Evolutionary conservation across 306 rosid genomes (phyloP).

Genomic region (Glycine soja): DNA sequence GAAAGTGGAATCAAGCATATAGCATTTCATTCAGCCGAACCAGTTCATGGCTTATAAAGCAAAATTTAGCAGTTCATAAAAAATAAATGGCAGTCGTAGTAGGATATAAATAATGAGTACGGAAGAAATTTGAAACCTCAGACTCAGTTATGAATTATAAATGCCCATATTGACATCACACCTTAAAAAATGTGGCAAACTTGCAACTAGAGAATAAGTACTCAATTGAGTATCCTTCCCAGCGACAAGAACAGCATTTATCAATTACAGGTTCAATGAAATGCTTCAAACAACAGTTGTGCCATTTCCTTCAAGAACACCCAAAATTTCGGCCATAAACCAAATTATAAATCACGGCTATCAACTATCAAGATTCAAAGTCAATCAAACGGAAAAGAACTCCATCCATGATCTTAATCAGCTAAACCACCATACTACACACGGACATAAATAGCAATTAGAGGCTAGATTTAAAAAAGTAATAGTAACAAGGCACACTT

Average conservation of each 20-base stretch:
- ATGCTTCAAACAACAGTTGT: slow-evolving; percentile 15
- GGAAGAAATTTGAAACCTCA: slow-evolving; percentile 24
- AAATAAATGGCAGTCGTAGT: background rate
- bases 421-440: background rate
- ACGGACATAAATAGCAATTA: background rate
- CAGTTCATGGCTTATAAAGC: background rate
- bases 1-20: too few relatives aligned
- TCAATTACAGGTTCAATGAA: slow-evolving; percentile 14
- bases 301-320: slow-evolving; percentile 10
- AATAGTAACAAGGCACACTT: background rate
- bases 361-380: background rate
- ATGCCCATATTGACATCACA: background rate
- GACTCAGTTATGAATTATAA: background rate
- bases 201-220: slow-evolving; percentile 6
- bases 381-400: slow-evolving; percentile 26
- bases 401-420: slow-evolving; percentile 30
- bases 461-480: background rate
- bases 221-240: slow-evolving; percentile 34
- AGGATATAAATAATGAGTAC: slow-evolving; percentile 12
- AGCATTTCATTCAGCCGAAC: too few relatives aligned
- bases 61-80: slow-evolving; percentile 18
- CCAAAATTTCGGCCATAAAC: background rate
- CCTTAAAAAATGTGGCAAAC: background rate
- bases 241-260: slow-evolving; percentile 17
- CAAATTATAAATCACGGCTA: slow-evolving; percentile 13